Percentiles rank a stretch among this genome's conserved stretches.
Evolutionary conservation across 108 stramenopile genomes (phyloP).

Genomic region (Cyclotella sp.): DNA sequence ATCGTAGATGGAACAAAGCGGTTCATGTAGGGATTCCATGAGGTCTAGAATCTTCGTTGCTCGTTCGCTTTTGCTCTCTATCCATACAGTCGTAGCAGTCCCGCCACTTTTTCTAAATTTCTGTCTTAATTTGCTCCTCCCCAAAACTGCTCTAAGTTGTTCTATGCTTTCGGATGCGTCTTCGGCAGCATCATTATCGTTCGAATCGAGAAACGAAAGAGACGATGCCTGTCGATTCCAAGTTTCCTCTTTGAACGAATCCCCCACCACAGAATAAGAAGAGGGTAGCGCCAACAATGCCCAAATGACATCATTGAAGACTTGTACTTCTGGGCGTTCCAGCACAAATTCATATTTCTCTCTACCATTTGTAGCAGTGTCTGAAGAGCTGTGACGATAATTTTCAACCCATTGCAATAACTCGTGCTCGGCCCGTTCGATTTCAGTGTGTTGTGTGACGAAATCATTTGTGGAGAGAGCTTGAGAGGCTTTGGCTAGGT

Average conservation of each 20-base stretch:
- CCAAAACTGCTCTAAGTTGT: constrained; percentile 28
- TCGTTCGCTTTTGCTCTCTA: constrained; percentile 24
- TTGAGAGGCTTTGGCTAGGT: neutral
- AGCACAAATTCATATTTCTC: neutral
- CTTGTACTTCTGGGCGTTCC: constrained; percentile 1
- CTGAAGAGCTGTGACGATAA: constrained; percentile 3
- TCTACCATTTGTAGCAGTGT: neutral
- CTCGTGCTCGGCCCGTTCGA: constrained; percentile 29
- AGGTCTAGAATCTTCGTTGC: constrained; percentile 36
- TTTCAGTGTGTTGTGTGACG: constrained; percentile 11
- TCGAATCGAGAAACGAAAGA: neutral
- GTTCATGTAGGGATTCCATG: constrained; percentile 45
- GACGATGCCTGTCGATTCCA: neutral
- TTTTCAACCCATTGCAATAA: constrained; percentile 37
- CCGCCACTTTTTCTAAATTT: constrained; percentile 2
- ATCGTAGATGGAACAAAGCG: constrained; percentile 25
- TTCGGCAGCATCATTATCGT: neutral
- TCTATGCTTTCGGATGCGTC: neutral
- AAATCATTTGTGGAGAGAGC: constrained; percentile 6
- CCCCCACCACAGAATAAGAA: neutral
- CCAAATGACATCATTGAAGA: constrained; percentile 32
- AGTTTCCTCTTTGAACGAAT: neutral
- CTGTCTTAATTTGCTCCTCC: constrained; percentile 5
- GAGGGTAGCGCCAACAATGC: constrained; percentile 35
- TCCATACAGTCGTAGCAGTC: neutral